Percentiles rank a stretch among this genome's conserved stretches.
These are phyloP conservation scores for Biscutella laevigata DNA, from an alignment of 441 rosid species.

Conservation along the genomic window DNA sequence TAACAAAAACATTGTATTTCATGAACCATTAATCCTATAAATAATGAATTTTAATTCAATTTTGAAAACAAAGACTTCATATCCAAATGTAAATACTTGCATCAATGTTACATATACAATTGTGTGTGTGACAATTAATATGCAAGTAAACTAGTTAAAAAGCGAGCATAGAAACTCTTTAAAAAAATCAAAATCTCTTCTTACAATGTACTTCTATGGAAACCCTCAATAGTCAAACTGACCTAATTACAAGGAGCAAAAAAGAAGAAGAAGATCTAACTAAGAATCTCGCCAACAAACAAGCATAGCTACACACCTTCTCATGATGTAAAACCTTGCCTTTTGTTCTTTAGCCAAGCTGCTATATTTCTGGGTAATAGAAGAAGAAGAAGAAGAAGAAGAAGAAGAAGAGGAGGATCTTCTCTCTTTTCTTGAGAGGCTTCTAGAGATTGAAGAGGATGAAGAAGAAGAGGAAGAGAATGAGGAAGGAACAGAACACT, in stretches of 20 bases:
- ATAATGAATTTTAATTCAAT: background rate
- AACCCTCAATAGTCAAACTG: conserved; percentile 20
- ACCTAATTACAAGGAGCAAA: conserved; percentile 35
- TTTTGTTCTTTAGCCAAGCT: conserved; percentile 91
- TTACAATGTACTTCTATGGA: conserved; percentile 32
- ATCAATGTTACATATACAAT: conserved; percentile 2
- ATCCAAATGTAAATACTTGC: background rate
- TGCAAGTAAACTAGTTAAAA: conserved; percentile 6
- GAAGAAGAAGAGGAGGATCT: conserved; percentile 6
- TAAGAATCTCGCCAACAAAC: conserved; percentile 96
- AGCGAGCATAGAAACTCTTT: background rate
- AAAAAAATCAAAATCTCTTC: conserved; percentile 27
- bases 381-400: conserved; percentile 29
- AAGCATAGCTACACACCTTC: conserved; percentile 97
- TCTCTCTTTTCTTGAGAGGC: conserved; percentile 47
- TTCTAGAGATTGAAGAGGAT: conserved; percentile 44
- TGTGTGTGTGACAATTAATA: conserved; percentile 15
- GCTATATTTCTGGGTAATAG: conserved; percentile 60
- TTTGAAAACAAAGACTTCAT: background rate
- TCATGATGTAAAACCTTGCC: conserved; percentile 92
- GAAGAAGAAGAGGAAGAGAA: conserved; percentile 25
- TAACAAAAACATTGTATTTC: conserved; percentile 16
- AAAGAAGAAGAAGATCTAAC: conserved; percentile 13
- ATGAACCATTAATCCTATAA: conserved; percentile 15
- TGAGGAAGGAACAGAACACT: conserved; percentile 29